These are phyloP conservation scores for Nothopassalora personata DNA, from an alignment of 2,329 filamentous ascomycete species.

Conservation along the genomic window DNA sequence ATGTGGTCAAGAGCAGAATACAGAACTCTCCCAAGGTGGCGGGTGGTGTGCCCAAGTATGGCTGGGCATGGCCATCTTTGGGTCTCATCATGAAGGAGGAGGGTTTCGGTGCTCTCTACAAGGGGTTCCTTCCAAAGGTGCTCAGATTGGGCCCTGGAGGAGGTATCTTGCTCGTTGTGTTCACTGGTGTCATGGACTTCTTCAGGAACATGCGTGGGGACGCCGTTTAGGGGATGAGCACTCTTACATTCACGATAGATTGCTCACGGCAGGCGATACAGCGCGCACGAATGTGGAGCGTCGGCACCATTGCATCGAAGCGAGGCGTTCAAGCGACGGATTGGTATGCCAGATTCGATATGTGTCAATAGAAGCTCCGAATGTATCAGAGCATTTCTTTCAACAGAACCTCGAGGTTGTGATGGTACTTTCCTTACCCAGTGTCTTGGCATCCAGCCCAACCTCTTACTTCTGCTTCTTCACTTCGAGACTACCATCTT, in stretches of 20 bases:
- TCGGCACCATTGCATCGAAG: background rate
- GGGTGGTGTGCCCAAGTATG: constrained; percentile 88
- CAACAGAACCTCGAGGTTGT: background rate
- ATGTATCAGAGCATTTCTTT: background rate
- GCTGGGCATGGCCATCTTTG: constrained; percentile 91
- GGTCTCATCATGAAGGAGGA: constrained; percentile 88
- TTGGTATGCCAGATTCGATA: background rate
- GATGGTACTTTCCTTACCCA: background rate
- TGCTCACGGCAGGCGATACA: background rate
- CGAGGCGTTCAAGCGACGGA: background rate
- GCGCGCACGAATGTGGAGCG: background rate
- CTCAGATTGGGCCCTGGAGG: constrained; percentile 67
- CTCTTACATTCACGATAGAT: background rate
- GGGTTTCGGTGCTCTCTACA: constrained; percentile 87
- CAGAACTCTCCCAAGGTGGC: constrained; percentile 84
- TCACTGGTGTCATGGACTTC: constrained; percentile 86
- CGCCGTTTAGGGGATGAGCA: background rate
- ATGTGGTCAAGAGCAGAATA: constrained; percentile 96
- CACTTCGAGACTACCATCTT: background rate
- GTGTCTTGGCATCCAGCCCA: background rate
- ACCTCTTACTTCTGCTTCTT: background rate
- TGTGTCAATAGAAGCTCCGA: background rate
- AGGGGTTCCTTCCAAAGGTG: constrained; percentile 96
- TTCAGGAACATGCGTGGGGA: constrained; percentile 65
- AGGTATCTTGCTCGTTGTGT: constrained; percentile 75